Evolutionary conservation across 129 eudicot genomes (phyloP).

Genomic region (Mikania micrantha): DNA sequence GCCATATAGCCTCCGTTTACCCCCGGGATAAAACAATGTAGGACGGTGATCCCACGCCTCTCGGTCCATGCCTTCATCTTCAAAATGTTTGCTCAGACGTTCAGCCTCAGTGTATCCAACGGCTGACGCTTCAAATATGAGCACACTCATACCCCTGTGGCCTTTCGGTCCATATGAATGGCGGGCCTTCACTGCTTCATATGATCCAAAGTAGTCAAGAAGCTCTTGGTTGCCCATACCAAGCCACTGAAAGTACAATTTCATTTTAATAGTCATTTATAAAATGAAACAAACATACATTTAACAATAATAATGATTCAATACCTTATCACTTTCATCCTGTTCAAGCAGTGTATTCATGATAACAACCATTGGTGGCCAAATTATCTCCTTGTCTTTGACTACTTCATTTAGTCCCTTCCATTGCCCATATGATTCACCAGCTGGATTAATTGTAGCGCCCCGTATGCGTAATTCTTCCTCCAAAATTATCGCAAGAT

Average conservation of each 20-base stretch:
- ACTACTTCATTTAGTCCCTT: constrained; percentile 38
- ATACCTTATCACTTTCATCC: constrained; percentile 71
- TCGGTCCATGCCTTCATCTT: constrained; percentile 43
- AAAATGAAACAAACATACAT: background rate
- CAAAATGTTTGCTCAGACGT: constrained; percentile 68
- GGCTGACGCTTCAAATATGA: constrained; percentile 70
- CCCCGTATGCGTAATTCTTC: constrained; percentile 70
- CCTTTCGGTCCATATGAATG: constrained; percentile 89
- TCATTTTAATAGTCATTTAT: background rate
- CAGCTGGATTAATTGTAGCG: constrained; percentile 46
- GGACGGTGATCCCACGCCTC: constrained; percentile 52
- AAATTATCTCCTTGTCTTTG: constrained; percentile 57
- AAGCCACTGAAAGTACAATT: constrained; percentile 52
- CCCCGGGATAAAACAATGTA: constrained; percentile 46
- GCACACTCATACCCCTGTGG: constrained; percentile 74
- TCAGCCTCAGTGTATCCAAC: constrained; percentile 76
- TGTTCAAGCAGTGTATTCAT: constrained; percentile 67
- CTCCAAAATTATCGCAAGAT: constrained; percentile 57
- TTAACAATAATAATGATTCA: background rate
- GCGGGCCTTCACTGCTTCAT: constrained; percentile 52
- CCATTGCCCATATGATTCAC: constrained; percentile 77
- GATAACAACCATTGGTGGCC: constrained; percentile 95
- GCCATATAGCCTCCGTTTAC: constrained; percentile 63
- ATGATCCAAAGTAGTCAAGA: constrained; percentile 47
- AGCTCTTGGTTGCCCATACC: constrained; percentile 95